Evolutionary conservation across 2,329 filamentous ascomycete species (phyloP).

Genomic region (Dactylellina parvicollis): DNA sequence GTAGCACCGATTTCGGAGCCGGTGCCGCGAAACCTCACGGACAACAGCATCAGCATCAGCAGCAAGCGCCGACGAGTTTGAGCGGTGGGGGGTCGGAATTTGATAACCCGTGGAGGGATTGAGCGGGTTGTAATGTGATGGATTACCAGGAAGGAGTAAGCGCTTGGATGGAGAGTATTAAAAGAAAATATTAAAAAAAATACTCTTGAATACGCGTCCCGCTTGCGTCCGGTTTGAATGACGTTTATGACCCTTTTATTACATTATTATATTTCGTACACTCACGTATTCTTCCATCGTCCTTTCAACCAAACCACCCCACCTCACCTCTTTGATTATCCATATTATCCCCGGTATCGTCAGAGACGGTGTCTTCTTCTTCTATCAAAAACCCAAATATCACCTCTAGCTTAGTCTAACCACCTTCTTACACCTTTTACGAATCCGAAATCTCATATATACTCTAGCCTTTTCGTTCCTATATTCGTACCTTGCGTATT

Average conservation of each 20-base stretch:
- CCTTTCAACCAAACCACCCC: neutral
- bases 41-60: constrained; percentile 17
- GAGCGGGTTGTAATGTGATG: neutral
- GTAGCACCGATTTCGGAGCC: constrained; percentile 76
- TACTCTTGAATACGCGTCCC: too few relatives aligned
- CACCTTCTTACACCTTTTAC: neutral
- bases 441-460: constrained; percentile 4
- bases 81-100: constrained; percentile 16
- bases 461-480: neutral
- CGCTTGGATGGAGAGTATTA: neutral
- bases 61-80: constrained; percentile 1
- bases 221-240: neutral
- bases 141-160: neutral
- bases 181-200: too few relatives aligned
- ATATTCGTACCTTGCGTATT: constrained; percentile 5
- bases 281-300: neutral
- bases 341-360: too few relatives aligned
- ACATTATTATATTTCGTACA: neutral
- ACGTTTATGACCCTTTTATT: neutral
- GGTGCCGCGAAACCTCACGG: constrained; percentile 20
- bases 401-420: neutral
- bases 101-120: constrained; percentile 51
- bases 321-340: too few relatives aligned
- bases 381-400: neutral
- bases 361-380: neutral